Percentiles rank a stretch among this genome's conserved stretches.
phyloP scores from a whole-genome alignment of 208 protist genomes.

The Kentomonas sorsogonicus region DNA sequence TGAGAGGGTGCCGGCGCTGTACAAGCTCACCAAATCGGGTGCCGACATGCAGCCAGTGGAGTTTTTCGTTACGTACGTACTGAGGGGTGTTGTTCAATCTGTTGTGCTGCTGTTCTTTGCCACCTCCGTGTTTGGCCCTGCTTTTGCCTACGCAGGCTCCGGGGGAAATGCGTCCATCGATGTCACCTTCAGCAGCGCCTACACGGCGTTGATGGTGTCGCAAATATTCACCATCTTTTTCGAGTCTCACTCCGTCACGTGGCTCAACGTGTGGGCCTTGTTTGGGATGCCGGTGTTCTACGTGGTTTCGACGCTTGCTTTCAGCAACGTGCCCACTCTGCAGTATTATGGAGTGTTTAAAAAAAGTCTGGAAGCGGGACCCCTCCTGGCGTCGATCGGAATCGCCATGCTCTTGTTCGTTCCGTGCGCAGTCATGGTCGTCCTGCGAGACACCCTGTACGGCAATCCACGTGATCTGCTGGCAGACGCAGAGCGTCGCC shows the following conservation, averaged over 20 bases:
- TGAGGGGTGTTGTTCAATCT: conserved; percentile 75
- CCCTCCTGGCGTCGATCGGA: conserved; percentile 33
- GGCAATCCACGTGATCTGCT: conserved; percentile 62
- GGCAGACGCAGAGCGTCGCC: conserved; percentile 25
- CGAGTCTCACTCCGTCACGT: conserved; percentile 82
- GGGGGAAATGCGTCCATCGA: conserved; percentile 55
- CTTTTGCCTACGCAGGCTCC: conserved; percentile 24
- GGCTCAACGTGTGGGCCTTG: conserved; percentile 53
- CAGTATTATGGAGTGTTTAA: conserved; percentile 66
- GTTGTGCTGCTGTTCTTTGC: conserved; percentile 54
- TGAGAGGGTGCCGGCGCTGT: conserved; percentile 62
- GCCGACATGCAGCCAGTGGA: conserved; percentile 49
- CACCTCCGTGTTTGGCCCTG: conserved; percentile 24
- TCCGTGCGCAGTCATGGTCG: conserved; percentile 31
- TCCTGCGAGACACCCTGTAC: conserved; percentile 3
- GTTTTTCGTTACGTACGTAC: conserved; percentile 68
- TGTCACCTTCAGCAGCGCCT: conserved; percentile 74
- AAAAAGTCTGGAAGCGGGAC: conserved; percentile 26
- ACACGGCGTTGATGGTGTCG: conserved; percentile 81
- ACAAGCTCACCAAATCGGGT: conserved; percentile 54
- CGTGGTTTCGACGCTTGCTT: conserved; percentile 31
- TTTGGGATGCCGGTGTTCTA: conserved; percentile 72
- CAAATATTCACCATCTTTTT: conserved; percentile 80
- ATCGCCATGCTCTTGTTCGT: conserved; percentile 37
- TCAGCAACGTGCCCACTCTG: conserved; percentile 32